A percentile compares a stretch with the other conserved stretches of the same genome.
These are phyloP conservation scores for Calonectria pauciramosa DNA, from an alignment of 2,329 filamentous ascomycete species.

Conservation along the genomic window DNA sequence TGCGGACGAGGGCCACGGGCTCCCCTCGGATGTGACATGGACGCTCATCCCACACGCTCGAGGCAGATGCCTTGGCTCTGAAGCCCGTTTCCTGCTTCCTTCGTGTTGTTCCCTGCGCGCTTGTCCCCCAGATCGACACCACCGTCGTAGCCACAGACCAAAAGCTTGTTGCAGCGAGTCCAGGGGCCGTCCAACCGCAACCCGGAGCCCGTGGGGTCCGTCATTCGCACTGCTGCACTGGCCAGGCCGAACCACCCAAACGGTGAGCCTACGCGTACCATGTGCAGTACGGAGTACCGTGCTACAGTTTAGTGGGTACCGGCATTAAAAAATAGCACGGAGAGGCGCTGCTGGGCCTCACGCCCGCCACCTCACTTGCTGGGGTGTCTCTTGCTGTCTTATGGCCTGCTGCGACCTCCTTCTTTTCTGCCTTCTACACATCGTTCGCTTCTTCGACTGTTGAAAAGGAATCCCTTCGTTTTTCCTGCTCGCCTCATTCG, in stretches of 20 bases:
- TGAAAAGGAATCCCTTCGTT: slow-evolving; percentile 16
- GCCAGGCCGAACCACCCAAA: slow-evolving; percentile 1
- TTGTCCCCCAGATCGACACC: neutral
- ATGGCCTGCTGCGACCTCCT: slow-evolving; percentile 23
- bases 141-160: neutral
- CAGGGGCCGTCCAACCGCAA: neutral
- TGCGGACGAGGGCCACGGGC: neutral
- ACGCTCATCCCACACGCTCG: neutral
- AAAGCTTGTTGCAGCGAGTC: neutral
- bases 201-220: slow-evolving; percentile 2
- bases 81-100: neutral
- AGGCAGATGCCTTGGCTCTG: neutral
- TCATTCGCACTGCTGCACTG: neutral
- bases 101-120: neutral
- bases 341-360: slow-evolving; percentile 7
- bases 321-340: slow-evolving; percentile 15
- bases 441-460: slow-evolving; percentile 18
- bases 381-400: slow-evolving; percentile 20
- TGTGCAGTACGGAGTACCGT: neutral
- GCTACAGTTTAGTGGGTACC: slow-evolving; percentile 13
- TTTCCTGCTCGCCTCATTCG: slow-evolving; percentile 4
- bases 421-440: slow-evolving; percentile 21
- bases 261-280: slow-evolving; percentile 15
- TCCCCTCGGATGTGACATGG: neutral
- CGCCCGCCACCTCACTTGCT: slow-evolving; percentile 1